Evolutionary conservation across 208 protist genomes (phyloP).

Genomic region (Leishmania braziliensis): DNA sequence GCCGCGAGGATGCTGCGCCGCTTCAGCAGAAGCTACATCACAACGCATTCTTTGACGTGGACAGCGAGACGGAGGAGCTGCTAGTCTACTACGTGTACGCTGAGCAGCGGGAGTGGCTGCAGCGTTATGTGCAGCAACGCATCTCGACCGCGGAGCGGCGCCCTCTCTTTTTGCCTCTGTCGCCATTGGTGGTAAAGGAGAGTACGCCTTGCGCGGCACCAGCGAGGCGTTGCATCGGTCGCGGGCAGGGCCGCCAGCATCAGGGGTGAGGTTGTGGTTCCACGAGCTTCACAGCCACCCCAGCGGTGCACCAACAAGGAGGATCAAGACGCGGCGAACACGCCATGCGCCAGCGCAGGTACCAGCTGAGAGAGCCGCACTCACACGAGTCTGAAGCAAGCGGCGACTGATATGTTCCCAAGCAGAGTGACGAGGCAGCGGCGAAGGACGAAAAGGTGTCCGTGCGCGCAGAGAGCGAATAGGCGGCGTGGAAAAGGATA

Average conservation of each 20-base stretch:
- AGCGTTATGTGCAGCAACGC: constrained; percentile 29
- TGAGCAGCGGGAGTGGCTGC: constrained; percentile 63
- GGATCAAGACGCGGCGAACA: neutral
- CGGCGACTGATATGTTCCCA: neutral
- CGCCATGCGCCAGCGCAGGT: too few species aligned
- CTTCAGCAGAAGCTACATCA: constrained; percentile 49
- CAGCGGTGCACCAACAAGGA: neutral
- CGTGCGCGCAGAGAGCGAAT: neutral
- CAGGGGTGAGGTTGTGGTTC: neutral
- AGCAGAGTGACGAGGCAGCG: neutral
- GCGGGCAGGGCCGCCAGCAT: neutral
- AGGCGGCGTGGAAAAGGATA: neutral
- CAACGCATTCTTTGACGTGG: constrained; percentile 73
- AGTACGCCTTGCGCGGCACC: neutral
- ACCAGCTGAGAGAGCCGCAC: neutral
- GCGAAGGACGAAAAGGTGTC: neutral
- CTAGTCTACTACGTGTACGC: constrained; percentile 68
- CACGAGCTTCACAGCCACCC: too few species aligned
- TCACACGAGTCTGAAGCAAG: neutral
- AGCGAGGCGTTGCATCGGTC: neutral
- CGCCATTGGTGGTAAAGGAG: constrained; percentile 36
- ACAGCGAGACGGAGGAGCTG: constrained; percentile 29
- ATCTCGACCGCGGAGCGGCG: neutral
- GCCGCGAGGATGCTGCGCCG: constrained; percentile 31
- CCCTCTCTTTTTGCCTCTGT: constrained; percentile 25